Conservation (phyloP, 2,329 filamentous ascomycete genomes). For the Talaromyces sp. region DNA sequence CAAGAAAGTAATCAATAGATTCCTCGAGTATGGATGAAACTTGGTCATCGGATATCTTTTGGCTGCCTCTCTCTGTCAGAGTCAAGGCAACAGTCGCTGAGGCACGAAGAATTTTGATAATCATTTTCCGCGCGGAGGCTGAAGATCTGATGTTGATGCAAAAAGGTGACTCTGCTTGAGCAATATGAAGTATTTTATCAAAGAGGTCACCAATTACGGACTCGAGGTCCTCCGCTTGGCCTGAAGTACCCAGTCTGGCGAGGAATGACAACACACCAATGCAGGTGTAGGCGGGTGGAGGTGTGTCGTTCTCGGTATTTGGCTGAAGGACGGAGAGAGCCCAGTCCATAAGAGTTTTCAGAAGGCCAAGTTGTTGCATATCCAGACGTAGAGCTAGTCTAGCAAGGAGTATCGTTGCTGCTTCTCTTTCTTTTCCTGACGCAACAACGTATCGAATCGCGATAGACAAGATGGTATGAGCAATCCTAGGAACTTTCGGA, state of each 20-base stretch:
- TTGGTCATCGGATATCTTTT: constrained; percentile 22
- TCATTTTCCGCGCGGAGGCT: constrained; percentile 71
- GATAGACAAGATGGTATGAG: constrained; percentile 63
- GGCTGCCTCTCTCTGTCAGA: constrained; percentile 38
- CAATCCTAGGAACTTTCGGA: constrained; percentile 59
- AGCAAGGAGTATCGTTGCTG: constrained; percentile 76
- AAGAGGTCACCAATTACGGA: constrained; percentile 62
- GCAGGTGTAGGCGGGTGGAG: constrained; percentile 60
- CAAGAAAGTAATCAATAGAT: constrained; percentile 74
- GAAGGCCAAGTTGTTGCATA: constrained; percentile 72
- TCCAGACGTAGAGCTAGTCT: constrained; percentile 77
- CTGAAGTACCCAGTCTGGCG: constrained; percentile 64
- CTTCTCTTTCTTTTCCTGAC: constrained; percentile 81
- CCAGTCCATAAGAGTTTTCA: constrained; percentile 65
- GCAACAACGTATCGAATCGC: constrained; percentile 65
- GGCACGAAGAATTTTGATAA: constrained; percentile 79
- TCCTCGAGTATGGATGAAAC: constrained; percentile 62
- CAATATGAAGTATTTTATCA: constrained; percentile 54
- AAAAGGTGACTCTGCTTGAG: constrained; percentile 44
- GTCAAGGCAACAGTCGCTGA: constrained; percentile 60
- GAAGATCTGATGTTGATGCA: constrained; percentile 59
- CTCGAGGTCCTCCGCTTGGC: constrained; percentile 69
- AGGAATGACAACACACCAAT: constrained; percentile 77
- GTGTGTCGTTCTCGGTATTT: constrained; percentile 14
- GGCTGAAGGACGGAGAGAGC: constrained; percentile 57